Evolutionary conservation across 2,329 filamentous ascomycete species (phyloP), one percentile per base, ranked within the genome.

Genomic region (Trichoderma gracile): DNA sequence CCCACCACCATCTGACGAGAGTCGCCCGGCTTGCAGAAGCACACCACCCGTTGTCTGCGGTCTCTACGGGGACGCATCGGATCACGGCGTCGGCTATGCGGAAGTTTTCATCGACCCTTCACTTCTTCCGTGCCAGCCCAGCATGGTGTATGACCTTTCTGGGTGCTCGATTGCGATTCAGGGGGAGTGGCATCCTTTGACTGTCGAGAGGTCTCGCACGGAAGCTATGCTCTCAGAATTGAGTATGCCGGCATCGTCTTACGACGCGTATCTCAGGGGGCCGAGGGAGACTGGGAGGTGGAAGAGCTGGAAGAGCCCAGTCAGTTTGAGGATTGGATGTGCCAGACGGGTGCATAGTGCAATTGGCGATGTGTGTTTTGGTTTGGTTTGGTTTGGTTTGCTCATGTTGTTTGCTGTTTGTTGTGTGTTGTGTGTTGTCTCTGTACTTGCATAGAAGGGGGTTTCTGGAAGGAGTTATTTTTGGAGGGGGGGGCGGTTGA

Each of bases 261-360:
- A 73, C 54, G 71, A 74, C 21, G 69, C 65, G 6, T 76, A 74
- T 54, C 69, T 78, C 30, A 72, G 69, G 49, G 77, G 23, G 71
- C 68, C 10, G 69, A 74, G 38, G 69, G 68, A 12, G 76, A 76
- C 57, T 78, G 77, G 77, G 69, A 74, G 62, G 68, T 78, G 9
- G 73, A 76, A 66, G 70, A 75, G 21, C 63, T 78, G 9, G 73
- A 74, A 9, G 71, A 72, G 23, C 67, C 66, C 21, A 69, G 69
- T 23, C 72, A 74, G 54, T 76, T 74, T 64, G 71, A 71, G 38
- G 66, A 74, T 40, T 77, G 75, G 73, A 73, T 76, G 53, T 43
- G 63, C n/a, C 67, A 67, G 40, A 53, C 46, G 2, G 46, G 25
- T 43, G 19, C 21, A n/a, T 17, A 40, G 25, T 0, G 2, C 25